Evolutionary conservation across 2,329 filamentous ascomycete species (phyloP), one percentile per base, ranked within the genome.

Genomic region (Aspergillus neotritici): DNA sequence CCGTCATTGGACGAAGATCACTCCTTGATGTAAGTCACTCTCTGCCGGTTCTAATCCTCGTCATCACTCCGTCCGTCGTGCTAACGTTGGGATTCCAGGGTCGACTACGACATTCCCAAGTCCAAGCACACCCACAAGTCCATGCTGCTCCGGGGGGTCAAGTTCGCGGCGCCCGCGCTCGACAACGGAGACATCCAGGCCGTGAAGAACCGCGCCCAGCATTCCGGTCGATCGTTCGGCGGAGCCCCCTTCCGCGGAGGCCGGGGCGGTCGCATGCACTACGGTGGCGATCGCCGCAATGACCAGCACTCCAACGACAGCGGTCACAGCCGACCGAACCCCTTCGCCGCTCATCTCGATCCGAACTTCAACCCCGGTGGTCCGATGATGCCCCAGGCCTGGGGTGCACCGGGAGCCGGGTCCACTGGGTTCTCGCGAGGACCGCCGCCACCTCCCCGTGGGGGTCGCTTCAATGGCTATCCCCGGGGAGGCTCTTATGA

Each of bases 121-220:
- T 80, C 80, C 13, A 74, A 73, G 8, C 78, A 87, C 55, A 72
- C 80, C 4, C 93, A 98, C 69, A 96, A 96, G 63, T 96, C 90
- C 5, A 94, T 95, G 86, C 77, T 98, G 11, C 76, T 98, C 30
- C 83, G 88, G 3, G 93, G 93, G 10, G 82, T 90, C 31, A 82
- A 84, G 55, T 76, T 90, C 44, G 80, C 86, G 4, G 69, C 76
- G 2, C 80, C 87, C 2, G 84, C 81, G 8, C 78, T 98, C 1
- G 85, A 86, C 44, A 76, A 79, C 29, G 79, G 78, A 46, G 90
- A 96, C 58, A 80, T 91, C 41, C 84, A 90, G 51, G 75, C 78
- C 6, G 78, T 90, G 34, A 80, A 82, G 60, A 76, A 77, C 41
- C 83, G 84, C 61, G 73, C 83, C 29, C 72, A 78, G 42, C 77